phyloP scores from a whole-genome alignment of 2,329 filamentous ascomycete species.

The Ascochyta clinopodiicola region DNA sequence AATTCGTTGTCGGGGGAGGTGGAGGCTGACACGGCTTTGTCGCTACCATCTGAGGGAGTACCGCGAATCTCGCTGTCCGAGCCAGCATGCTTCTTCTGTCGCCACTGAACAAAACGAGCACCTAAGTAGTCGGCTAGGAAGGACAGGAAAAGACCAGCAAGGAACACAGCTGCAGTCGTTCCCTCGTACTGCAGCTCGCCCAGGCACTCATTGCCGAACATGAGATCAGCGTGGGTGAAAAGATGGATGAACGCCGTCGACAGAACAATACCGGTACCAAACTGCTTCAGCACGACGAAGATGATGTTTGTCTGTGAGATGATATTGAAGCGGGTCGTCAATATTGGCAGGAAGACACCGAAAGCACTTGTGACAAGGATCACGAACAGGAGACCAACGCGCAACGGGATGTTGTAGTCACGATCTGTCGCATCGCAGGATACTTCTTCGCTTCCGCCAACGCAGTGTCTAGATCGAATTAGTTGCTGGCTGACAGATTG shows the following conservation, averaged over 20 bases:
- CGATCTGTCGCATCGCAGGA: constrained; percentile 59
- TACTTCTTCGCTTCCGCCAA: constrained; percentile 54
- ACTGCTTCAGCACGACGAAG: constrained; percentile 72
- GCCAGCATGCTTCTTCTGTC: constrained; percentile 28
- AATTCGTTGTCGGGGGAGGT: constrained; percentile 23
- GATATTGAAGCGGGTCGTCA: constrained; percentile 65
- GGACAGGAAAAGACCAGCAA: constrained; percentile 76
- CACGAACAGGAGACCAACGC: constrained; percentile 75
- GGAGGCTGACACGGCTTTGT: constrained; percentile 20
- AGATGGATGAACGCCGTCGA: constrained; percentile 75
- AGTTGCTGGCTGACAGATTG: constrained; percentile 15
- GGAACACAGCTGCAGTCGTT: constrained; percentile 72
- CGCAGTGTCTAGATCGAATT: constrained; percentile 61
- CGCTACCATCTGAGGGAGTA: constrained; percentile 15
- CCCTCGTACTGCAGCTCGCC: constrained; percentile 71
- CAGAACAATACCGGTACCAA: constrained; percentile 75
- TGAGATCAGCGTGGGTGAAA: constrained; percentile 73
- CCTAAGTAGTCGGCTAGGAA: constrained; percentile 74
- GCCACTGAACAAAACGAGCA: constrained; percentile 61
- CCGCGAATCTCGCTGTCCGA: constrained; percentile 23
- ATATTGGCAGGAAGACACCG: constrained; percentile 72
- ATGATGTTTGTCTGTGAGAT: constrained; percentile 55
- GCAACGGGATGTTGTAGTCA: constrained; percentile 71
- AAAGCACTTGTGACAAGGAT: constrained; percentile 72
- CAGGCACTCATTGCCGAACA: constrained; percentile 75